Evolutionary conservation across 805 yeast genomes (phyloP), one percentile per base, ranked within the genome.

Genomic region (Hanseniaspora valbyensis): DNA sequence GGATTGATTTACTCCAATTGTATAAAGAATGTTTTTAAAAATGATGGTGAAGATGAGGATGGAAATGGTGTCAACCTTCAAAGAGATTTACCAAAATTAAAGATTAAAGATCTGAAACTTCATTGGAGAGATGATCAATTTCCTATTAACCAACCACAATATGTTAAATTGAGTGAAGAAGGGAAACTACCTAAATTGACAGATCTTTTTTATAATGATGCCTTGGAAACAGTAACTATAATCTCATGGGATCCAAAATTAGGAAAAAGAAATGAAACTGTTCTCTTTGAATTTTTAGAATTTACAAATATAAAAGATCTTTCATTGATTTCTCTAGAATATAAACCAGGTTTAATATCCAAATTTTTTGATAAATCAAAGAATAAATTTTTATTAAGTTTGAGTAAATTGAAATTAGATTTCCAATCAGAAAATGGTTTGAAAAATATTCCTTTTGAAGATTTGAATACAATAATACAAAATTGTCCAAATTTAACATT

Each of bases 221-320:
- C 62, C 2, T 57, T 70, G 49, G 66, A 64, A 50, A 61, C 64
- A 0, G 56, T 70, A 28, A 69, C 74, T 0, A 61, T 70, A 3
- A 69, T 70, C 4, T 70, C 74, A 2, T 70, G 74, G 74, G 66
- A 62, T 54, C 71, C 69, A 45, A 58, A 61, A n/a, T 50, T 62
- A 16, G 53, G 57, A 14, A 58, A 63, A n/a, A 58, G 67, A 44
- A 65, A 62, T 45, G 54, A 63, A 24, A 66, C 66, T 49, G 66
- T 66, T 59, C 57, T 68, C 34, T 65, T 59, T 41, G 66, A 69
- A 52, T 67, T 70, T 58, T 55, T 59, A 25, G 68, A 64, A n/a
- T 70, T 70, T 44, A 52, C 53, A 2, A 55, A 62, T 46, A 51
- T 70, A 7, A 65, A 67, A 52, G 73, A 69, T 52, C 55, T 70